Evolutionary conservation across 2,329 filamentous ascomycete genomes (phyloP).

Genomic region (Lasiodiplodia sp.): DNA sequence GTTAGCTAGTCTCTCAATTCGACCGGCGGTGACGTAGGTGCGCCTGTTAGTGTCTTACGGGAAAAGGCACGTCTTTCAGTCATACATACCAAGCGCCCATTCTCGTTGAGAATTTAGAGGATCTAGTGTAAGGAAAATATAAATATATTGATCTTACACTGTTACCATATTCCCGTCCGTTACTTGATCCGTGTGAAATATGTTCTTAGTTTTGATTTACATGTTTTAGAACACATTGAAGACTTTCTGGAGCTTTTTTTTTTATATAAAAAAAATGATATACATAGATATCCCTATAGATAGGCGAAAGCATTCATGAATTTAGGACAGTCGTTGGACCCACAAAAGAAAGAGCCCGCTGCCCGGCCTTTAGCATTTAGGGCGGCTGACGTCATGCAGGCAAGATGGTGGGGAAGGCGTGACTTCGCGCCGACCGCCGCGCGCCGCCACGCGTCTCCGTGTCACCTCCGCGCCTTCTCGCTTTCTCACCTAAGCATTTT

Average conservation of each 20-base stretch:
- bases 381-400: conserved; percentile 6
- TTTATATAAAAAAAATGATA: background rate
- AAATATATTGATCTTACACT: background rate
- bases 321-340: background rate
- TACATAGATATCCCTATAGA: background rate
- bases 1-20: background rate
- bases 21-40: conserved; percentile 5
- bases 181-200: no score
- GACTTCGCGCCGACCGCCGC: conserved; percentile 9
- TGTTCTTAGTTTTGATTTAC: no score
- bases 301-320: background rate
- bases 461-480: background rate
- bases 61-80: background rate
- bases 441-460: conserved; percentile 13
- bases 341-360: background rate
- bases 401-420: background rate
- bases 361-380: background rate
- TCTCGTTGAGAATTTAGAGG: background rate
- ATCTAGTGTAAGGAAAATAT: background rate
- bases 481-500: background rate
- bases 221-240: no score
- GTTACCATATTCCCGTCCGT: no score
- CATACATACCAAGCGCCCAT: background rate
- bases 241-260: background rate
- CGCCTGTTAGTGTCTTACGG: background rate